Evolutionary conservation across 495 filamentous ascomycete genomes (phyloP).

Genomic region (Ascodesmis nigricans): DNA sequence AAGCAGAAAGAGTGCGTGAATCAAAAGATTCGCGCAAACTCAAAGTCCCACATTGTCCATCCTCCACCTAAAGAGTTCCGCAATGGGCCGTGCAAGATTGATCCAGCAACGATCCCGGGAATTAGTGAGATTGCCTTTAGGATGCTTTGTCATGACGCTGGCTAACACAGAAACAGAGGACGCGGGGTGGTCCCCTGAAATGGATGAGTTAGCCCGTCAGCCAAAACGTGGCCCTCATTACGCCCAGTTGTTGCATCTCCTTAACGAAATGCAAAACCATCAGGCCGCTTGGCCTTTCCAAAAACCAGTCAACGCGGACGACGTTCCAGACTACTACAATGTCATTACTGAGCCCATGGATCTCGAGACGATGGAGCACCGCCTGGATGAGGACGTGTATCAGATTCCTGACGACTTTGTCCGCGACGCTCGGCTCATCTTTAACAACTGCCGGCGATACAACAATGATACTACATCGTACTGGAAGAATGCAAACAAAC

Average conservation of each 20-base stretch:
- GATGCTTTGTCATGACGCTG: background rate
- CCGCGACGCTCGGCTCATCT: slow-evolving; percentile 72
- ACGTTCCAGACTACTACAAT: slow-evolving; percentile 92
- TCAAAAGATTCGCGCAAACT: slow-evolving; percentile 83
- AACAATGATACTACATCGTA: slow-evolving; percentile 92
- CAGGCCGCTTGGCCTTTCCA: slow-evolving; percentile 83
- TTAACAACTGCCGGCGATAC: slow-evolving; percentile 85
- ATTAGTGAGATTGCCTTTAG: slow-evolving; percentile 16
- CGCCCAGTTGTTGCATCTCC: slow-evolving; percentile 71
- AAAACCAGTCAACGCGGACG: slow-evolving; percentile 80
- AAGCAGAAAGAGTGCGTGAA: slow-evolving; percentile 91
- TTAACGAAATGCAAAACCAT: slow-evolving; percentile 91
- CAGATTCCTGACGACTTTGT: slow-evolving; percentile 81
- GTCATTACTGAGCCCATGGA: slow-evolving; percentile 99
- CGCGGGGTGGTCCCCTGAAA: slow-evolving; percentile 82
- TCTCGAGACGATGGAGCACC: slow-evolving; percentile 81
- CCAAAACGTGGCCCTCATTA: slow-evolving; percentile 96
- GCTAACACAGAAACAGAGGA: slow-evolving; percentile 6
- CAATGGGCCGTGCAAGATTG: slow-evolving; percentile 29
- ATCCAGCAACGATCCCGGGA: slow-evolving; percentile 23
- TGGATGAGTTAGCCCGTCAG: slow-evolving; percentile 90
- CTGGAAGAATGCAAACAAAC: slow-evolving; percentile 81
- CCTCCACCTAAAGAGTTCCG: slow-evolving; percentile 44
- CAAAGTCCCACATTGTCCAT: slow-evolving; percentile 72
- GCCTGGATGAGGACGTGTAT: slow-evolving; percentile 86